Conservation (phyloP, 2,329 filamentous ascomycete species). For the Arachnomyces sp. region DNA sequence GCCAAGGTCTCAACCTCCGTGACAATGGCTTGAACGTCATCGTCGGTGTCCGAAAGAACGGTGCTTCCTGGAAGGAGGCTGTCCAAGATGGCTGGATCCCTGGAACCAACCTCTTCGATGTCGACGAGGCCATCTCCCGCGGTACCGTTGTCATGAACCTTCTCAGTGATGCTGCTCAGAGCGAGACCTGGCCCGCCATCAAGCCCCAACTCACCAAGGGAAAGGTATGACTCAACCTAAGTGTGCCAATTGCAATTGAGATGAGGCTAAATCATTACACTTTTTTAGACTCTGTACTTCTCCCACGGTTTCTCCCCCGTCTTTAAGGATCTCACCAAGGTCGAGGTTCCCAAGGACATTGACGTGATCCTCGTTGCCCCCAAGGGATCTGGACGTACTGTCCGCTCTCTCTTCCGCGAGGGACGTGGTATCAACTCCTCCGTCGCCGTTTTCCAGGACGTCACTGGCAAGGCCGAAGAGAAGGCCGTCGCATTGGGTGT, state of each 20-base stretch:
- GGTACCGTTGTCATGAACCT: constrained; percentile 99
- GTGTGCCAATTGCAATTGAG: neutral
- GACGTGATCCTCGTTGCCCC: constrained; percentile 99
- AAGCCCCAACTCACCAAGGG: constrained; percentile 98
- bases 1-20: constrained; percentile 97
- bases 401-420: constrained; percentile 97
- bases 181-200: constrained; percentile 95
- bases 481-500: constrained; percentile 95
- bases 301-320: constrained; percentile 99
- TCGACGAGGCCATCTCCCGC: constrained; percentile 88
- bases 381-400: constrained; percentile 97
- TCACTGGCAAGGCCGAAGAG: constrained; percentile 96
- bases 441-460: constrained; percentile 96
- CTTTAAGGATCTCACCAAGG: constrained; percentile 99
- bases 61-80: constrained; percentile 97
- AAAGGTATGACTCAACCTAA: constrained; percentile 57
- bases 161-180: constrained; percentile 93
- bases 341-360: constrained; percentile 89
- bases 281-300: constrained; percentile 90
- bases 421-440: constrained; percentile 99
- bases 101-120: constrained; percentile 97
- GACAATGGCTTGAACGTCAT: constrained; percentile 99
- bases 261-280: constrained; percentile 9
- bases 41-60: constrained; percentile 95
- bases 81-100: constrained; percentile 94